Base-by-base conservation (phyloP, 371 early-diverging fungal species). In the Rhizomucor pusillus region DNA sequence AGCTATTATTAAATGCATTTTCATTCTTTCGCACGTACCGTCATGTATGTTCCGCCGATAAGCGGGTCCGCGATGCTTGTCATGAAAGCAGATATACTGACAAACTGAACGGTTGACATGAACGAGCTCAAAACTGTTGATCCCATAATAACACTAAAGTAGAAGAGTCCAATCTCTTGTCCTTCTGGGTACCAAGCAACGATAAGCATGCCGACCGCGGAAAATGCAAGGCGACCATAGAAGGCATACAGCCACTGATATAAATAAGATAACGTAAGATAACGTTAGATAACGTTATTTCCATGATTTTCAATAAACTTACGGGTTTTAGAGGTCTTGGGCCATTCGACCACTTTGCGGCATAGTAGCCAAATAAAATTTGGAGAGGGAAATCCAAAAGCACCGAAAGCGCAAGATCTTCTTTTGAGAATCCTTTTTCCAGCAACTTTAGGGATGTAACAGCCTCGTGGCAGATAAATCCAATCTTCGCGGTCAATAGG, bases 1-100 rank as follows among this genome's bases (percentile, higher is more conserved):
- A 6, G 20, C 18, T 11, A 19, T 25, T 33, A 19, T 25, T 33
- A 20, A 1, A n/a, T 13, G 43, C 25, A 9, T 50, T 33, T 16
- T 12, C 23, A 39, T 44, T 16, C 18, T 36, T 14, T 29, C 24
- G 16, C 13, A 52, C 73, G 72, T 77, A 87, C 87, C 14, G 98
- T 98, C 98, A 98, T 98, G 65, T 98, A 98, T 2, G 95, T 95
- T 9, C 95, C 95, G 37, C 97, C 98, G 55, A 98, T 95, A n/a
- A 86, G 62, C 2, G 99, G 99, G 65, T 98, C 99, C 2, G 93
- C 91, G 54, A 98, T 94, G 57, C 83, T 80, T 18, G 97, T 91
- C 79, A 96, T 91, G 63, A 95, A 98, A 1, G 93, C 92, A 2
- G 94, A 92, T 56, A 98, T 84, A 37, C 93, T 89, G 44, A 98